These are phyloP conservation scores for Tuber magnatum DNA, from an alignment of 495 filamentous ascomycete species.

Conservation along the genomic window DNA sequence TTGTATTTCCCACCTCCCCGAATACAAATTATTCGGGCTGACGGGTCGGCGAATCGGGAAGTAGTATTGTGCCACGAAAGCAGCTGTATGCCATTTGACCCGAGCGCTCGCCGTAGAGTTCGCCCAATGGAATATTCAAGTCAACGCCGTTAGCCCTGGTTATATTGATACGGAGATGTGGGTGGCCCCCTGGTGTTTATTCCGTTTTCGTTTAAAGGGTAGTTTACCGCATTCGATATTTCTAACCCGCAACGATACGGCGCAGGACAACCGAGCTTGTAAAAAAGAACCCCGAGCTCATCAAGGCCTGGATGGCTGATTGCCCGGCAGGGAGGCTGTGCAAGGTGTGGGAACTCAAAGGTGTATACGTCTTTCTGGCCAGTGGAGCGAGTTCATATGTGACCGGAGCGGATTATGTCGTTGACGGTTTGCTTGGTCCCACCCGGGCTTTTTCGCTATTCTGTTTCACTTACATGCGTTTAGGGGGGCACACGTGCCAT, in stretches of 20 bases:
- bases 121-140: slow-evolving; percentile 73
- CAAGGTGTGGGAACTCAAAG: slow-evolving; percentile 84
- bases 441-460: not conserved
- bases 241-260: slow-evolving; percentile 12
- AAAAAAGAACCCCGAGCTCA: slow-evolving; percentile 73
- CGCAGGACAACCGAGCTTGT: slow-evolving; percentile 53
- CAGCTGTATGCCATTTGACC: slow-evolving; percentile 75
- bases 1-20: slow-evolving; percentile 18
- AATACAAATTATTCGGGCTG: not conserved
- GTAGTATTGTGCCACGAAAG: slow-evolving; percentile 54
- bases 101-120: slow-evolving; percentile 80
- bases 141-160: slow-evolving; percentile 85
- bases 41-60: not conserved
- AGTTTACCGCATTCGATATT: not conserved
- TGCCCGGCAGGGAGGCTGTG: slow-evolving; percentile 92
- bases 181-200: not conserved
- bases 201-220: not conserved
- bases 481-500: slow-evolving; percentile 37
- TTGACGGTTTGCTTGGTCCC: slow-evolving; percentile 56
- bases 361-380: slow-evolving; percentile 79
- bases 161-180: slow-evolving; percentile 45
- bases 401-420: slow-evolving; percentile 80
- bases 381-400: slow-evolving; percentile 81
- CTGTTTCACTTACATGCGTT: slow-evolving; percentile 13
- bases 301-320: slow-evolving; percentile 77